phyloP scores from a whole-genome alignment of 352 stramenopile genomes.

The Phytopythium sindhum region DNA sequence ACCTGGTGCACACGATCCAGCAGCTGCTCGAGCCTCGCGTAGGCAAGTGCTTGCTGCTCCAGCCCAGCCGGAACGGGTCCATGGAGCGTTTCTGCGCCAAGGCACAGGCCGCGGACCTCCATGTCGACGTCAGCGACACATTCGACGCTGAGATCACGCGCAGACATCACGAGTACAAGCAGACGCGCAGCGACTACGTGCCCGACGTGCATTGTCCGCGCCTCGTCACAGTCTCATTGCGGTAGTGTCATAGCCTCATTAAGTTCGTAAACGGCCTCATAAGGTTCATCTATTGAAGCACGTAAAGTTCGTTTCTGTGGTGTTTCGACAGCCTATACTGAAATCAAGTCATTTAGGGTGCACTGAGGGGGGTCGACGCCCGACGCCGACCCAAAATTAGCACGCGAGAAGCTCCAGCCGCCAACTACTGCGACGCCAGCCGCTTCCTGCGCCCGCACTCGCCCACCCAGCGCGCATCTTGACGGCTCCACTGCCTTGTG shows the following conservation, averaged over 20 bases:
- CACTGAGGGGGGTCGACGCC: background rate
- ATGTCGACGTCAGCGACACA: slow-evolving; percentile 23
- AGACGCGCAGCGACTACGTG: slow-evolving; percentile 46
- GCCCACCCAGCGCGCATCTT: background rate
- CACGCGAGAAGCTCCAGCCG: background rate
- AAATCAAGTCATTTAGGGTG: background rate
- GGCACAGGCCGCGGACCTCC: slow-evolving; percentile 35
- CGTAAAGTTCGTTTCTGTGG: background rate
- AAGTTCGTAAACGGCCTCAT: background rate
- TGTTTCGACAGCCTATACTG: background rate
- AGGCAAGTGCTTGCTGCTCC: slow-evolving; percentile 63
- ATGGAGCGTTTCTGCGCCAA: slow-evolving; percentile 73
- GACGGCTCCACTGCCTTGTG: background rate
- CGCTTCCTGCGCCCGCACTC: background rate
- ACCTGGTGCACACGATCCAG: slow-evolving; percentile 68
- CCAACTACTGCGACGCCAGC: background rate
- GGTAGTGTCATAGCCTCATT: background rate
- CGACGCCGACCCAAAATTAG: background rate
- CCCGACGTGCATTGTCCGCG: slow-evolving; percentile 67
- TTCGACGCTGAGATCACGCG: slow-evolving; percentile 42
- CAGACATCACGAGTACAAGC: slow-evolving; percentile 33
- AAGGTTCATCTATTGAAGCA: slow-evolving; percentile 4
- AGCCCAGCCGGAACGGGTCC: slow-evolving; percentile 67
- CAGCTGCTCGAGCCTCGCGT: slow-evolving; percentile 35
- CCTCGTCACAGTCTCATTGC: slow-evolving; percentile 38